Evolutionary conservation across 495 filamentous ascomycete genomes (phyloP).

Genomic region (Trichocladium antarcticum): DNA sequence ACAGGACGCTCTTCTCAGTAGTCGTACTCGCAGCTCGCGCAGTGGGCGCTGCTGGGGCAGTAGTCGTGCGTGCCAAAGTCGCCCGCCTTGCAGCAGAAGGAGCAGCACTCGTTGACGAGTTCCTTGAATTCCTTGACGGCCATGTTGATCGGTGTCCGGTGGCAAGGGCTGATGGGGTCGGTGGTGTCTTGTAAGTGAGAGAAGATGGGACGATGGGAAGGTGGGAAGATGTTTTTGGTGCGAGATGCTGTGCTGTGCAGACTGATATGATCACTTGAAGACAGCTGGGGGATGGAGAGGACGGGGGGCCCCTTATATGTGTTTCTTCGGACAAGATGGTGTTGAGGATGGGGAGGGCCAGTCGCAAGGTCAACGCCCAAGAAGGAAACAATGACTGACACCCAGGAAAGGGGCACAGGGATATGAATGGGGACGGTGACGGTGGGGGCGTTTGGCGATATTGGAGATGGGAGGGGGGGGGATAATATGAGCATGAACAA

Average conservation of each 20-base stretch:
- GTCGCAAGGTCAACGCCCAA: constrained; percentile 2
- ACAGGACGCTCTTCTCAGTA: constrained; percentile 23
- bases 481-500: not conserved
- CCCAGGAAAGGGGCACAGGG: not conserved
- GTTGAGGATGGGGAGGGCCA: not conserved
- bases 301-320: constrained; percentile 3
- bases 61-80: constrained; percentile 44
- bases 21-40: constrained; percentile 37
- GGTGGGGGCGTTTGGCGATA: no score
- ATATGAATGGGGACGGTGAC: constrained; percentile 3
- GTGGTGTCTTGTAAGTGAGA: not conserved
- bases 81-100: constrained; percentile 42
- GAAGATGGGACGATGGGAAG: not conserved
- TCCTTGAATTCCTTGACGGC: constrained; percentile 35
- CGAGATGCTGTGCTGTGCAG: not conserved
- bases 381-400: not conserved
- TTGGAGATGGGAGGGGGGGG: no score
- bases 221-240: not conserved
- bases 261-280: not conserved
- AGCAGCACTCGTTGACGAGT: constrained; percentile 43
- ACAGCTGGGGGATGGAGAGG: not conserved
- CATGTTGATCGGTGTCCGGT: constrained; percentile 24
- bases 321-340: not conserved
- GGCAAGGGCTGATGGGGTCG: not conserved
- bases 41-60: constrained; percentile 34